A percentile compares a stretch with the other conserved stretches of the same genome.
phyloP scores from a whole-genome alignment of 192 early-diverging fungal species.

The Phycomyces blakesleeanus region DNA sequence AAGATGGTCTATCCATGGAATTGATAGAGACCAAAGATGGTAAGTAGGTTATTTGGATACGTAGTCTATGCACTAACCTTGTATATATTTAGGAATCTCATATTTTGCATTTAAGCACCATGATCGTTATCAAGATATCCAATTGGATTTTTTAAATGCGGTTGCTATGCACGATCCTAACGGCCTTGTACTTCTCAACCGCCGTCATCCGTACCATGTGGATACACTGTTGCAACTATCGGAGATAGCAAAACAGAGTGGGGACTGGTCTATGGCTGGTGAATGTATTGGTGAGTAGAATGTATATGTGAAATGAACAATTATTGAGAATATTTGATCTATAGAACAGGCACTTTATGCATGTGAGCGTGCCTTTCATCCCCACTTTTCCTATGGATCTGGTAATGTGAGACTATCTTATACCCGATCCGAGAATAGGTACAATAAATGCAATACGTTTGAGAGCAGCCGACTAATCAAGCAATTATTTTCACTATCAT shows the following conservation, averaged over 20 bases:
- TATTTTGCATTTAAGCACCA: conserved; percentile 68
- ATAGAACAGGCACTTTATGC: conserved; percentile 82
- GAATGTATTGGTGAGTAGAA: conserved; percentile 65
- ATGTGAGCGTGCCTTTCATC: conserved; percentile 79
- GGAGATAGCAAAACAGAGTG: conserved; percentile 83
- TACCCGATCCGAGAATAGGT: conserved; percentile 72
- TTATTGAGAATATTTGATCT: conserved; percentile 9
- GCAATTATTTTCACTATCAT: background rate
- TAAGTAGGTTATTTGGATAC: conserved; percentile 22
- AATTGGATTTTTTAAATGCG: conserved; percentile 69
- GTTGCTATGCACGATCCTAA: conserved; percentile 74
- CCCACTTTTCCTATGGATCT: conserved; percentile 67
- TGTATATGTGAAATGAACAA: background rate
- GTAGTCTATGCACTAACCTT: background rate
- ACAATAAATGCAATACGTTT: conserved; percentile 8
- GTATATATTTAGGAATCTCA: conserved; percentile 10
- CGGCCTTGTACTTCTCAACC: conserved; percentile 60
- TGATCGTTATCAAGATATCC: conserved; percentile 66
- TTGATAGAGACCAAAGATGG: conserved; percentile 35
- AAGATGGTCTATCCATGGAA: conserved; percentile 47
- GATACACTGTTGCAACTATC: conserved; percentile 80
- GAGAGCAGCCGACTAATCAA: too few species aligned
- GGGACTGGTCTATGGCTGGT: conserved; percentile 73
- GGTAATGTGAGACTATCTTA: conserved; percentile 68
- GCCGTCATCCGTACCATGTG: conserved; percentile 85